These are phyloP conservation scores for Heteromeles arbutifolia DNA, from an alignment of 306 rosid genomes.

Conservation along the genomic window DNA sequence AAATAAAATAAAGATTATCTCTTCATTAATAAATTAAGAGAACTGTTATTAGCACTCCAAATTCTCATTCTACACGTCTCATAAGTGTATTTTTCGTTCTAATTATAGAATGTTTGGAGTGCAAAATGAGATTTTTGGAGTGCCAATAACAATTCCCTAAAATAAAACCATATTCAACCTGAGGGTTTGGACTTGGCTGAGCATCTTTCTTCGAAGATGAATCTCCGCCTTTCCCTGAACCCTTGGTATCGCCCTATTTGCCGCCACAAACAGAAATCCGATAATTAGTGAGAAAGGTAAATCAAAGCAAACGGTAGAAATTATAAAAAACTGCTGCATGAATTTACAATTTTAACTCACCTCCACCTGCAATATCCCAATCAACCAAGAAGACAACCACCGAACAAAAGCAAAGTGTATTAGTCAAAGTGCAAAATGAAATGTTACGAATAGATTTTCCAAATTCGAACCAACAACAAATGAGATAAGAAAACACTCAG, in stretches of 20 bases:
- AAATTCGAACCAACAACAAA: not conserved
- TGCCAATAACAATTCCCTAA: not conserved
- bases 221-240: conserved; percentile 81
- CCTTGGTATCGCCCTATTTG: conserved; percentile 91
- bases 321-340: not conserved
- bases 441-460: not conserved
- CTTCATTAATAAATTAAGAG: not conserved
- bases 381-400: conserved; percentile 19
- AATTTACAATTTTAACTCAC: conserved; percentile 38
- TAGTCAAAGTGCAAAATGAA: conserved; percentile 22
- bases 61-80: too few species aligned
- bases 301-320: not conserved
- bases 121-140: too few species aligned
- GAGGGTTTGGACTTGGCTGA: conserved; percentile 60
- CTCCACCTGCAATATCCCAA: conserved; percentile 72
- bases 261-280: conserved; percentile 13
- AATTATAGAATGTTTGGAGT: too few species aligned
- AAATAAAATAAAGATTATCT: not conserved
- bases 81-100: too few species aligned
- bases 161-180: conserved; percentile 36
- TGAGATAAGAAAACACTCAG: not conserved
- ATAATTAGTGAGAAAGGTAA: not conserved
- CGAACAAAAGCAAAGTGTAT: conserved; percentile 23
- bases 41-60: too few species aligned
- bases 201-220: conserved; percentile 64